phyloP scores from a whole-genome alignment of 108 stramenopile genomes.

The Schizochytrium sp. region DNA sequence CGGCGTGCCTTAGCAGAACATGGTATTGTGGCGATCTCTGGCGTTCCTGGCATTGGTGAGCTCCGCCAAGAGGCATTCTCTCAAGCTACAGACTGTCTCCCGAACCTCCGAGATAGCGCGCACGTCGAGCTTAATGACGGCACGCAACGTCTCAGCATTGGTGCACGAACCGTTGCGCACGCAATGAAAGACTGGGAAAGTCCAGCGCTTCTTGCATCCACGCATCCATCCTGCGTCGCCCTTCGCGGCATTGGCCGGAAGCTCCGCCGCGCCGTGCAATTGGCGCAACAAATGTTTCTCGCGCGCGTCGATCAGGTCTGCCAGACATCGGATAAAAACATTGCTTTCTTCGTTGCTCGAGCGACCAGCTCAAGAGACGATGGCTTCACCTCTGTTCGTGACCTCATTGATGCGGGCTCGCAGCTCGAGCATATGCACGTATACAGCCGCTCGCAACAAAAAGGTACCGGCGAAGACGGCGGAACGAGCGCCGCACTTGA shows the following conservation, averaged over 20 bases:
- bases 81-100: background rate
- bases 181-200: background rate
- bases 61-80: background rate
- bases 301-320: background rate
- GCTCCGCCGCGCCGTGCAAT: background rate
- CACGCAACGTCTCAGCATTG: background rate
- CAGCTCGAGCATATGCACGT: conserved; percentile 11
- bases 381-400: background rate
- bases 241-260: background rate
- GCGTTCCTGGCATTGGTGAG: background rate
- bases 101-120: background rate
- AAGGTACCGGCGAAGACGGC: background rate
- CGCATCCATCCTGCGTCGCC: background rate
- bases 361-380: background rate
- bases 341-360: background rate
- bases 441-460: background rate
- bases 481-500: background rate
- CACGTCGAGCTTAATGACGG: background rate
- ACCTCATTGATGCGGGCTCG: background rate
- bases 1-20: background rate
- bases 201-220: background rate
- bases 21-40: background rate
- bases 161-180: background rate
- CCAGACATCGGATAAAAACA: background rate
- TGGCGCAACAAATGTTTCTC: background rate